Base-by-base conservation (phyloP, 305 asterid genomes). In the Plantago rigida region DNA sequence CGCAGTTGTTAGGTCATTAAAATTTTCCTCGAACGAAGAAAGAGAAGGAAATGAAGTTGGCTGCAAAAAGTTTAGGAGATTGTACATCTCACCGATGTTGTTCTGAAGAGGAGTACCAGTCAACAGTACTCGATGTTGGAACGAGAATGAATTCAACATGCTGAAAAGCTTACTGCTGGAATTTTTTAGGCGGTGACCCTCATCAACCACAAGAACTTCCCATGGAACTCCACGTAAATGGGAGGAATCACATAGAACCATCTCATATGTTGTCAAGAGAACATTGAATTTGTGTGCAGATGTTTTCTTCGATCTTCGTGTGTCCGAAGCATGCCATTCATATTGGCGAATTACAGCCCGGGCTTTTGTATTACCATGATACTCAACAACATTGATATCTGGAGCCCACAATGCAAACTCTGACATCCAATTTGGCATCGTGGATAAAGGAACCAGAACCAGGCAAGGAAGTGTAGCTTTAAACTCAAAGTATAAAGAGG, bases 201-300 rank as follows among this genome's bases (percentile, higher is more conserved):
- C 99, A 81, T 93, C 99, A 77, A 93, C 99, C 73, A 93, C 86
- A 77, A 93, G 97, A 82, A 89, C 97, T 77, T 89, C 99, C 99
- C 99, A 93, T 51, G 97, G 97, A 51, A 93, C 84, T 47, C 84
- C 90, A 67, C 97, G 97, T 51, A 93, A 80, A 77, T 78, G 70
- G 36, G 88, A 75, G 46, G 86, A 79, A 80, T 93, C 99, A 29
- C 83, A 75, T 3, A 93, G 85, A 73, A 93, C 87, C 97, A 93
- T 93, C 72, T 93, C 99, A 64, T 93, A 93, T 3, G 99, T 93
- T 51, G 99, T 89, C 67, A 93, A 73, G 59, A 93, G 92, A 73
- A 93, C 95, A 76, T 93, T 84, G 71, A 93, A 93, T 68, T 87
- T 93, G 82, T 74, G 81, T 1, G 90, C 80, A 49, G 87, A 69